A percentile compares a stretch with the other conserved stretches of the same genome.
These are phyloP conservation scores for Zizania latifolia DNA, from an alignment of 176 grass and related monocot genomes.

Conservation along the genomic window DNA sequence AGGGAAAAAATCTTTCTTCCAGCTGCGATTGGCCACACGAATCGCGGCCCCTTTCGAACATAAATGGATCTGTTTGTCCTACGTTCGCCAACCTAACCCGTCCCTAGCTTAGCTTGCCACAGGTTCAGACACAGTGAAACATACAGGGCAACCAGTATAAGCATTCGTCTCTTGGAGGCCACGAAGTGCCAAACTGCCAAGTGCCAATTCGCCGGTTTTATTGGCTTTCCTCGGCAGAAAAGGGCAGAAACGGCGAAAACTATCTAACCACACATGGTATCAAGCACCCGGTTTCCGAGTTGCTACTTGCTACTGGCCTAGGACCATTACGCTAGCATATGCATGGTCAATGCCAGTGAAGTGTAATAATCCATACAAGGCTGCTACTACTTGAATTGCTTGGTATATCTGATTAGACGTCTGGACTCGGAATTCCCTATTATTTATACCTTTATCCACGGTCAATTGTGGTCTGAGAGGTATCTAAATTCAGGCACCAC, in stretches of 20 bases:
- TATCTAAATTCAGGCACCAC: not conserved
- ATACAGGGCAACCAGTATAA: no score
- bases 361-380: not conserved
- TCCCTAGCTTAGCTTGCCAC: not conserved
- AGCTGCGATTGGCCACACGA: not conserved
- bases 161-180: no score
- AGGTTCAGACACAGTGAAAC: not conserved
- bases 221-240: not conserved
- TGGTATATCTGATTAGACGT: not conserved
- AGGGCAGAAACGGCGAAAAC: not conserved
- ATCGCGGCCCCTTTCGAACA: not conserved
- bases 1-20: not conserved
- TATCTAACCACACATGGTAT: not conserved
- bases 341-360: not conserved
- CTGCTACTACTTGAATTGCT: not conserved
- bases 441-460: not conserved
- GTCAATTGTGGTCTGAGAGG: not conserved
- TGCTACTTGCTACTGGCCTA: not conserved
- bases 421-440: not conserved
- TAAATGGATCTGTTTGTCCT: not conserved
- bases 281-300: conserved; percentile 17
- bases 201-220: not conserved
- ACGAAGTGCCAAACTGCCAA: conserved; percentile 4
- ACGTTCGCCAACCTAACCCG: conserved; percentile 1
- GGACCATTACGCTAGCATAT: not conserved